Conservation (phyloP, 1,284 basidiomycete genomes). For the Fomes fomentarius region DNA sequence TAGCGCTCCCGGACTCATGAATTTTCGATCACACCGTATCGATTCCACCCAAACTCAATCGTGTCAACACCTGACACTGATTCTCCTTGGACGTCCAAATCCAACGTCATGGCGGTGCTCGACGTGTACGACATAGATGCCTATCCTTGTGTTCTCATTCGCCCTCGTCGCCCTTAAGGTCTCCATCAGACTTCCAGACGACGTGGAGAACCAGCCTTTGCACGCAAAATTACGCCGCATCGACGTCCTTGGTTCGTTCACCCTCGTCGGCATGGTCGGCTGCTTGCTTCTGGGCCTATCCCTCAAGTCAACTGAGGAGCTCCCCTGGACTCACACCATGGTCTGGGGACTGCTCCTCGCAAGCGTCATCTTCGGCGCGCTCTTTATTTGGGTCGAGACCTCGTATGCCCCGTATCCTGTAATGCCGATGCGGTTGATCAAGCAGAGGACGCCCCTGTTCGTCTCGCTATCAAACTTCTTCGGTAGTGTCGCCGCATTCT, state of each 20-base stretch:
- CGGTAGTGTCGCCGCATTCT: conserved; percentile 76
- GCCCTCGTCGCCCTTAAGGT: conserved; percentile 75
- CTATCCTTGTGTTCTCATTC: conserved; percentile 72
- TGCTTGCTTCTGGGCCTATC: conserved; percentile 77
- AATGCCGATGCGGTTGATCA: conserved; percentile 81
- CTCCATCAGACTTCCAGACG: conserved; percentile 64
- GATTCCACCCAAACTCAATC: conserved; percentile 19
- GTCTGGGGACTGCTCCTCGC: conserved; percentile 67
- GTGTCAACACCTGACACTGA: conserved; percentile 13
- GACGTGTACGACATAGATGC: conserved; percentile 52
- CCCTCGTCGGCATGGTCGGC: conserved; percentile 77
- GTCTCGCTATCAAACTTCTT: conserved; percentile 84
- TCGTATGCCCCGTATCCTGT: conserved; percentile 78
- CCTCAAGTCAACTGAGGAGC: conserved; percentile 80
- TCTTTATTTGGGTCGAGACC: conserved; percentile 78
- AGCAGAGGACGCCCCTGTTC: conserved; percentile 75
- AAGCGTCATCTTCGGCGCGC: conserved; percentile 54
- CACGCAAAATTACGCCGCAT: conserved; percentile 75
- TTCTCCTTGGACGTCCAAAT: conserved; percentile 10
- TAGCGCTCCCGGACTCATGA: conserved; percentile 14
- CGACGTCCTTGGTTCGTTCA: conserved; percentile 82
- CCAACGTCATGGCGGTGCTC: conserved; percentile 1
- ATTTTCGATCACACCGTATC: conserved; percentile 18
- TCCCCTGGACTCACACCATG: conserved; percentile 74
- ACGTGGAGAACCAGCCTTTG: conserved; percentile 59